These are phyloP conservation scores for Exidia glandulosa DNA, from an alignment of 768 basidiomycete species.

Conservation along the genomic window DNA sequence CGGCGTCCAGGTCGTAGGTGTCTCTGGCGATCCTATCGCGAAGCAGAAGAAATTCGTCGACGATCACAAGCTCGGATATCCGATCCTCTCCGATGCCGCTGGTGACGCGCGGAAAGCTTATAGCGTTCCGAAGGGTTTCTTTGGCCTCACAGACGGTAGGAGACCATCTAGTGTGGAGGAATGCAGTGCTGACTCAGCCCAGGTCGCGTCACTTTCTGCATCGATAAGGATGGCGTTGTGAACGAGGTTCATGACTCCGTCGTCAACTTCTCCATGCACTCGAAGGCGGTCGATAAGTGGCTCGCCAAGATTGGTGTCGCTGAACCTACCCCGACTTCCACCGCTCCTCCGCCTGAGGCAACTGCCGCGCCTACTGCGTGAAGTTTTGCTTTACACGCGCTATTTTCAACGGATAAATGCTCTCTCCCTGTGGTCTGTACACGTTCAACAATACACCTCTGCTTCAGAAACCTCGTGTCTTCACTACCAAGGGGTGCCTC, in stretches of 20 bases:
- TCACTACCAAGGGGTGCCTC: too few species aligned
- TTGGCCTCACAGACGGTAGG: slow-evolving; percentile 45
- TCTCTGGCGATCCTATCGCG: slow-evolving; percentile 60
- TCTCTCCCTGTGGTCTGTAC: too few species aligned
- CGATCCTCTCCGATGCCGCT: slow-evolving; percentile 61
- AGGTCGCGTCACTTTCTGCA: slow-evolving; percentile 61
- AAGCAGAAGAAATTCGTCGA: slow-evolving; percentile 42
- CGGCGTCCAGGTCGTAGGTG: slow-evolving; percentile 57
- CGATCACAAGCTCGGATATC: slow-evolving; percentile 35
- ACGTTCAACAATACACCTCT: too few species aligned
- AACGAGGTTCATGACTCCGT: slow-evolving; percentile 41
- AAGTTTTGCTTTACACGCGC: too few species aligned
- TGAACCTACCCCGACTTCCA: not conserved
- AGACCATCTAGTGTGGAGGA: slow-evolving; percentile 15
- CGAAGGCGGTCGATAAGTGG: slow-evolving; percentile 61
- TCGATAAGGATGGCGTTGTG: slow-evolving; percentile 60
- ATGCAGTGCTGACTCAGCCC: not conserved
- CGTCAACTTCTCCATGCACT: slow-evolving; percentile 53
- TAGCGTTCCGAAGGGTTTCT: slow-evolving; percentile 49
- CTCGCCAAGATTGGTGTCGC: slow-evolving; percentile 34
- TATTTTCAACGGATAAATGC: too few species aligned
- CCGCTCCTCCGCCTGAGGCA: not conserved
- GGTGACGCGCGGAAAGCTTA: slow-evolving; percentile 55
- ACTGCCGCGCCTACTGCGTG: too few species aligned
- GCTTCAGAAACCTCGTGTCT: too few species aligned